Base-by-base conservation (phyloP, 1,284 basidiomycete species). In the Neotropicomus parvogracilis region DNA sequence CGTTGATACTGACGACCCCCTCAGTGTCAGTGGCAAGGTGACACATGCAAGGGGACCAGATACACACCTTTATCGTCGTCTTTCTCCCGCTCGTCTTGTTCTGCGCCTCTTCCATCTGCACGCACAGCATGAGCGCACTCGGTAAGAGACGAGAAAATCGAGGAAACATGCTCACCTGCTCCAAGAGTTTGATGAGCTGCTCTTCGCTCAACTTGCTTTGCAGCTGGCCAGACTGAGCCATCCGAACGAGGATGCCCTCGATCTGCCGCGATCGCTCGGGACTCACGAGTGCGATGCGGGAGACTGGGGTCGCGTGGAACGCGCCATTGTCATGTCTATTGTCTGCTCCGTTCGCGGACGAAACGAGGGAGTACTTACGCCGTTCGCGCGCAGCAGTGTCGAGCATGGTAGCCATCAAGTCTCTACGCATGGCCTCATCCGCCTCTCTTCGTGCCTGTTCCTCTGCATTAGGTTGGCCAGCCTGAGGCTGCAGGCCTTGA, bases 201-300 rank as follows among this genome's bases (percentile, higher is more conserved):
- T 81, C 77, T 66, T 99, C 95, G 21, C 81, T 85, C 36, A 99
- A 87, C 46, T 87, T 78, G 11, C 88, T 88, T 46, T 88, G 78
- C 40, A 98, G 72, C 68, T 97, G 94, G n/a, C 95, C 94, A 2
- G 81, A 78, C 68, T 95, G 91, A 7, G 89, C 94, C 91, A 97
- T 95, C 35, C 91, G 80, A 31, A 94, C 65, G 36, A 99, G 74
- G 48, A 97, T 81, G 12, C 77, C 78, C 68, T 97, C 90, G 56
- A 98, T 93, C 66, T 94, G 85, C 48, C 79, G 75, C 6, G 93
- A 89, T 63, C 94, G 79, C 49, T 91, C 83, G 0, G 93, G 91
- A 60, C 93, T 90, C 52, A 97, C 95, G 28, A 99, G 81, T 3
- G 88, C 81, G 64, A 99, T 98, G 39, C 95, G 83, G 4, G 94